These are phyloP conservation scores for Cryptococcus sp. DNA, from an alignment of 1,284 basidiomycete genomes.

Conservation along the genomic window DNA sequence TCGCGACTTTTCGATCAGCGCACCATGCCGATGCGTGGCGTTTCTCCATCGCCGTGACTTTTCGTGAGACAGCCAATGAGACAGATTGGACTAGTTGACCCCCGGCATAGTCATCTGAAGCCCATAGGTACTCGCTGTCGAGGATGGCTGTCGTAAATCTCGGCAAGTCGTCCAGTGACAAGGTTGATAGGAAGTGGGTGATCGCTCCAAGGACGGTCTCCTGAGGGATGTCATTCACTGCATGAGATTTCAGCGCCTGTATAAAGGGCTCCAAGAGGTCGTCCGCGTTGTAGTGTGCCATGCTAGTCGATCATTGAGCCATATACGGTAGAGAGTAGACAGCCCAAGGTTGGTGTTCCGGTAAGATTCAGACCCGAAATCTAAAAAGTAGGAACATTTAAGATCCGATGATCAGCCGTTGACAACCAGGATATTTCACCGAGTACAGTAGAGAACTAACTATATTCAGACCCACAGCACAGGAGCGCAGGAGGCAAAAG, in stretches of 20 bases:
- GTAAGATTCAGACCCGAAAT: no score
- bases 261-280: slow-evolving; percentile 25
- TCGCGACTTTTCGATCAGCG: background rate
- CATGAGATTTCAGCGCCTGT: slow-evolving; percentile 15
- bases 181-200: slow-evolving; percentile 33
- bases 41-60: slow-evolving; percentile 5
- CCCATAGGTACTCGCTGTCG: no score
- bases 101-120: no score
- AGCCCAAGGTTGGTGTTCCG: no score
- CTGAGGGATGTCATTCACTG: slow-evolving; percentile 20
- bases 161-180: slow-evolving; percentile 15
- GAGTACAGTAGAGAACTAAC: background rate
- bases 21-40: slow-evolving; percentile 12
- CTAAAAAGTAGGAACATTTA: no score
- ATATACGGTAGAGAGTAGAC: no score
- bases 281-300: background rate
- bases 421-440: no score
- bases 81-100: slow-evolving; percentile 8
- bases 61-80: slow-evolving; percentile 8
- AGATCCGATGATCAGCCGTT: no score
- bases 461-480: background rate
- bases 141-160: background rate
- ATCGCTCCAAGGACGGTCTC: slow-evolving; percentile 33
- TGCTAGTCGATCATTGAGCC: no score
- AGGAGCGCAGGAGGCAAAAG: background rate